These are phyloP conservation scores for Quercus gilva DNA, from an alignment of 306 rosid species.

Conservation along the genomic window DNA sequence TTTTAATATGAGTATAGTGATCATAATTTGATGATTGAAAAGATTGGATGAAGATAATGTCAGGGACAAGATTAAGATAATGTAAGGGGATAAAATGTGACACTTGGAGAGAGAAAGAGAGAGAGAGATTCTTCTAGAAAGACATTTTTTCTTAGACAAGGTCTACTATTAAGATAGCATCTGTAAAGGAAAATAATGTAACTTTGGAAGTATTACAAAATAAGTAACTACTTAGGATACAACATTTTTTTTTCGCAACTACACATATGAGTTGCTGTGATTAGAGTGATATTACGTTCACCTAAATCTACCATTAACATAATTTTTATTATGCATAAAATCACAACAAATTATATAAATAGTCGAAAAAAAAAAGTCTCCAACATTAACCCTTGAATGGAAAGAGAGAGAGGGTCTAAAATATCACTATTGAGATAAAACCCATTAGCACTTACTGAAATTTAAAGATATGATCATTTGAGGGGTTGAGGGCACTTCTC, in stretches of 20 bases:
- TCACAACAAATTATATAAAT: too few relatives aligned
- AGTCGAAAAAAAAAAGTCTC: too few relatives aligned
- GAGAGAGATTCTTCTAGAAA: slow-evolving; percentile 15
- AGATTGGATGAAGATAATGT: slow-evolving; percentile 38
- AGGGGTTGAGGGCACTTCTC: slow-evolving; percentile 13
- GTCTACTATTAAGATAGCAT: background rate
- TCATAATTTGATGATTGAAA: slow-evolving; percentile 59
- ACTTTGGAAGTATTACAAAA: too few relatives aligned
- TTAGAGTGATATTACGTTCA: too few relatives aligned
- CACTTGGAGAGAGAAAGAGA: slow-evolving; percentile 42
- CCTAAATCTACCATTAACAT: too few relatives aligned
- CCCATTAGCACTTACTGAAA: background rate
- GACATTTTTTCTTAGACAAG: slow-evolving; percentile 7
- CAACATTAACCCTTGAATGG: too few relatives aligned
- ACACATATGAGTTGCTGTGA: too few relatives aligned
- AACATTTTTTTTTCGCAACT: too few relatives aligned
- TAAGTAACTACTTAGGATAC: too few relatives aligned
- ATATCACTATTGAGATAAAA: background rate
- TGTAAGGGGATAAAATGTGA: slow-evolving; percentile 44
- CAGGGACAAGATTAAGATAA: slow-evolving; percentile 55
- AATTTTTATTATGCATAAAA: too few relatives aligned
- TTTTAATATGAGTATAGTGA: slow-evolving; percentile 29
- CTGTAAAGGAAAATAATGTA: background rate
- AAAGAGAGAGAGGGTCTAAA: background rate
- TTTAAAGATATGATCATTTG: background rate